Percentiles rank a stretch among this genome's conserved stretches.
Evolutionary conservation across 2,329 filamentous ascomycete genomes (phyloP).

Genomic region (Pseudogymnoascus sp.): DNA sequence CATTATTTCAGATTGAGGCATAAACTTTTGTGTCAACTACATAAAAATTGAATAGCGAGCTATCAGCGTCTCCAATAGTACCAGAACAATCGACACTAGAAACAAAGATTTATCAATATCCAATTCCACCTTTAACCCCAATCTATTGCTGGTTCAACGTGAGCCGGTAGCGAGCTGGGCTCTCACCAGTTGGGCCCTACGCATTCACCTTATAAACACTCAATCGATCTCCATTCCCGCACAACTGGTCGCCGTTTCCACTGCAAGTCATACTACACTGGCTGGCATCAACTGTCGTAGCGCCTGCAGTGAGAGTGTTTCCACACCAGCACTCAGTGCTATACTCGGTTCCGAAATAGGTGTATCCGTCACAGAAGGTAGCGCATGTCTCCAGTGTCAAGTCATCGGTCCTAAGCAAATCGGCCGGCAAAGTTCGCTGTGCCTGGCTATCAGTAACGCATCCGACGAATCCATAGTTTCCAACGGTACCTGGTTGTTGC

Average conservation of each 20-base stretch:
- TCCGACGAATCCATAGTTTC: conserved; percentile 23
- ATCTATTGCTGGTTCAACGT: background rate
- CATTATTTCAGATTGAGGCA: background rate
- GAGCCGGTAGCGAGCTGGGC: background rate
- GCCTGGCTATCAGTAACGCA: conserved; percentile 28
- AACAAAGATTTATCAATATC: background rate
- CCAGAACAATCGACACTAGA: background rate
- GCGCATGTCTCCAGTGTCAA: conserved; percentile 31
- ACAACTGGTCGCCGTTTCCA: conserved; percentile 29
- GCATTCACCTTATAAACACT: conserved; percentile 19
- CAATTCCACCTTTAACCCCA: background rate
- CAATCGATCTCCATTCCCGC: conserved; percentile 28
- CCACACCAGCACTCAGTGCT: conserved; percentile 31
- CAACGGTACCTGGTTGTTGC: conserved; percentile 14
- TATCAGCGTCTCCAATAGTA: background rate
- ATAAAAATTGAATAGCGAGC: background rate
- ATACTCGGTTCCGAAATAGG: conserved; percentile 35
- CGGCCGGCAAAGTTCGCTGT: conserved; percentile 21
- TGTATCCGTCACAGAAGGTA: conserved; percentile 25
- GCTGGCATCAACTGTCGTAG: conserved; percentile 14
- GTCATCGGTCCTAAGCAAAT: conserved; percentile 19
- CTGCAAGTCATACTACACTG: conserved; percentile 24
- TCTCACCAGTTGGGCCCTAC: background rate
- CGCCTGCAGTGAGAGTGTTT: conserved; percentile 21
- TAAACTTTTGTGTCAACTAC: background rate